Percentiles rank a stretch among this genome's conserved stretches.
phyloP scores from a whole-genome alignment of 2,329 filamentous ascomycete genomes.

The Phaeosphaeriaceae sp. region DNA sequence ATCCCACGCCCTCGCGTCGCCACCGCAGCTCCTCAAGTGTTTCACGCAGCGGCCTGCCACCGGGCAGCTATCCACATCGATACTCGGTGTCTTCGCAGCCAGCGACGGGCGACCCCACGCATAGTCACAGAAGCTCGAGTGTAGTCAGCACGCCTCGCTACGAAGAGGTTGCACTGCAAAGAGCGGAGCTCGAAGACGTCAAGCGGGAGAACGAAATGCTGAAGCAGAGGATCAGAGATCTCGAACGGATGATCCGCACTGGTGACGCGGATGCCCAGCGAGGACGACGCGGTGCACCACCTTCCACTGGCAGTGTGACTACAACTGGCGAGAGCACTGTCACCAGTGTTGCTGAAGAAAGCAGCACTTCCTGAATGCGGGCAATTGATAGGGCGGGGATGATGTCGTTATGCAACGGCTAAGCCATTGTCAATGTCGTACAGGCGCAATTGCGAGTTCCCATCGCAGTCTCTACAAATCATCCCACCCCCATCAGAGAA shows the following conservation, averaged over 20 bases:
- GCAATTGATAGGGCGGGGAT: slow-evolving; percentile 10
- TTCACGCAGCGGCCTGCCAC: slow-evolving; percentile 46
- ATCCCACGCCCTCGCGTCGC: slow-evolving; percentile 62
- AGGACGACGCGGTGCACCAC: slow-evolving; percentile 39
- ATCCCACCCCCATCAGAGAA: background rate
- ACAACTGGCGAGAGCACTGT: slow-evolving; percentile 8
- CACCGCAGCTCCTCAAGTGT: slow-evolving; percentile 65
- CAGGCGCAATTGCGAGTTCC: background rate
- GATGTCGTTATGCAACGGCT: slow-evolving; percentile 12
- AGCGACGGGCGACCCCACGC: slow-evolving; percentile 28
- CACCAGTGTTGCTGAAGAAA: slow-evolving; percentile 8
- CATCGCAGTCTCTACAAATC: background rate
- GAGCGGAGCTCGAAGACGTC: slow-evolving; percentile 56
- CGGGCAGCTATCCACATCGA: slow-evolving; percentile 31
- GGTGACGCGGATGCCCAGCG: slow-evolving; percentile 34
- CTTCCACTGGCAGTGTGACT: slow-evolving; percentile 11
- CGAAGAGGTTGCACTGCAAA: slow-evolving; percentile 53
- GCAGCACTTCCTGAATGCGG: slow-evolving; percentile 12
- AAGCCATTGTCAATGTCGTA: slow-evolving; percentile 15
- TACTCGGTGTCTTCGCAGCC: slow-evolving; percentile 43
- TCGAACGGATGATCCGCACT: slow-evolving; percentile 51
- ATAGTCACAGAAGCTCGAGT: slow-evolving; percentile 36
- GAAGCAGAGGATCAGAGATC: slow-evolving; percentile 55
- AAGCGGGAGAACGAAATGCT: slow-evolving; percentile 58
- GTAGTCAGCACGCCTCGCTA: slow-evolving; percentile 49